Base-by-base conservation (phyloP, 352 stramenopile species). In the Hyphochytrium catenoides region DNA sequence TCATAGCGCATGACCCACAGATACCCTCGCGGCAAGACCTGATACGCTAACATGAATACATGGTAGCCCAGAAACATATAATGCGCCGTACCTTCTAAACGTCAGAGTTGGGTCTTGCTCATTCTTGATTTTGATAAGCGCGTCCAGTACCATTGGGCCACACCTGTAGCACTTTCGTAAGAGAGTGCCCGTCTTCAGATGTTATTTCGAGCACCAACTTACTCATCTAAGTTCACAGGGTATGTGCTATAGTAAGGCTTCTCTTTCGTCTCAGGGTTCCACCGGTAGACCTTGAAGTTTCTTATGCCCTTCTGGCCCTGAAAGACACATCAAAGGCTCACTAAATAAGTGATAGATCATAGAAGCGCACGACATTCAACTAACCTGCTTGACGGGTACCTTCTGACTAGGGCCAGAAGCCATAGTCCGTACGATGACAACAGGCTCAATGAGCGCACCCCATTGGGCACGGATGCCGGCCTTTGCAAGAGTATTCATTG, bases 51-150 rank as follows among this genome's bases (percentile, higher is more conserved):
- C 15, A 34, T 14, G 11, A 19, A 31, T n/a, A 24, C 30, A 17
- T 34, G 29, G 21, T 40, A 9, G 15, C 6, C 18, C 11, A 1
- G 4, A 21, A 36, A n/a, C n/a, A n/a, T n/a, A n/a, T 8, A 33
- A 3, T 0, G 1, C 15, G n/a, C 16, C 50, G 19, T 29, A 72
- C 51, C 91, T 72, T 26, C 91, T 82, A 62, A 99, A 96, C 29
- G 91, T 97, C 12, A 99, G 60, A 28, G 88, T 96, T 3, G 87
- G 81, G 66, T 98, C 90, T 62, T 95, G 77, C 46, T 97, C 88
- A 52, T 93, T 93, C 67, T 99, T 99, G 51, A 99, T 99, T 64
- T 98, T 97, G 41, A 99, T 68, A 14, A 99, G 58, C n/a, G 86
- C 91, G 52, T 99, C 91, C 32, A 99, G 59, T 28, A 99, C 78